phyloP scores from a whole-genome alignment of 441 rosid genomes.

The California macrophylla region DNA sequence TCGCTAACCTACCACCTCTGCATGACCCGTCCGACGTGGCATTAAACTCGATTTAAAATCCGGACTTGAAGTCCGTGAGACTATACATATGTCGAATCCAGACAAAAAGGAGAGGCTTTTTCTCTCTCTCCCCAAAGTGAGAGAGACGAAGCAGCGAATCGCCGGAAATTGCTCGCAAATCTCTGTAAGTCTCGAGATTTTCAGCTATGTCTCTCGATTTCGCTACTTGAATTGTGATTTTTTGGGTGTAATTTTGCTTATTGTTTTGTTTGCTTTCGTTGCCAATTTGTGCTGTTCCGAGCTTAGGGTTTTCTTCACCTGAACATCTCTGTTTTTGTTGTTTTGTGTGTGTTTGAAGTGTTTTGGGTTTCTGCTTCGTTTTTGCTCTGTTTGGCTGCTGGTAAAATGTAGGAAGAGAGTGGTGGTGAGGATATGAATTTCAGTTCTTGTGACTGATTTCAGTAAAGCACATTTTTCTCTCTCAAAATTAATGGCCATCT shows the following conservation, averaged over 20 bases:
- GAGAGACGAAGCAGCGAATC: background rate
- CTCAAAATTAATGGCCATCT: too few relatives aligned
- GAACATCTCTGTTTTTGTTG: background rate
- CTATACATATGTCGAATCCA: conserved; percentile 5
- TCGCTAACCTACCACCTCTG: conserved; percentile 13
- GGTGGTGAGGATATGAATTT: conserved; percentile 1
- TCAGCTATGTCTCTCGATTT: background rate
- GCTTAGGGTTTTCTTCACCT: background rate
- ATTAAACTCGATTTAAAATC: conserved; percentile 55
- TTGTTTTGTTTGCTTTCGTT: background rate
- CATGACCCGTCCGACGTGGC: conserved; percentile 40
- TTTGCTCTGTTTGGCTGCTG: conserved; percentile 17
- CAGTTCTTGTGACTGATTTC: too few relatives aligned
- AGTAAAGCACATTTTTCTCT: too few relatives aligned
- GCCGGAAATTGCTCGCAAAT: background rate
- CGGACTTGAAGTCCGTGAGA: conserved; percentile 63
- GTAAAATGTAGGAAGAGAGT: conserved; percentile 17
- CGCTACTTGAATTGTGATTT: too few relatives aligned
- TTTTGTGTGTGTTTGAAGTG: background rate
- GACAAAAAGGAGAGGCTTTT: background rate
- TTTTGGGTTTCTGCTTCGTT: background rate
- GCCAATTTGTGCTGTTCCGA: background rate
- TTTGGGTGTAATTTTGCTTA: background rate
- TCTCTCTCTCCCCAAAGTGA: background rate
- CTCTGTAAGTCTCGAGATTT: background rate